phyloP scores from a whole-genome alignment of 169 alveolate species.

The Cryptosporidium sp. region DNA sequence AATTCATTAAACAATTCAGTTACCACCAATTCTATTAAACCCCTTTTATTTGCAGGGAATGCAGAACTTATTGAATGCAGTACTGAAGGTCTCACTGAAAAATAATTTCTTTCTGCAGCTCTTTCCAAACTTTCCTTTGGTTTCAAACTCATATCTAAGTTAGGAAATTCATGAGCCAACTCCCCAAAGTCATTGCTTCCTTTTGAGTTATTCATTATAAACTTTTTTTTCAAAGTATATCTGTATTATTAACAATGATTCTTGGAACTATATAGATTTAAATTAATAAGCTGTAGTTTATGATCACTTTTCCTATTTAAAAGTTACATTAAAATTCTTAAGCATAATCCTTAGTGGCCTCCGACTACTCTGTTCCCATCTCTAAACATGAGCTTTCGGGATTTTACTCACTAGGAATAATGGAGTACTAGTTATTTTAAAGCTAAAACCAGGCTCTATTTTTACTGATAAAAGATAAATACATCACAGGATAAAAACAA shows the following conservation, averaged over 20 bases:
- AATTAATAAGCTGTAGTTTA: neutral
- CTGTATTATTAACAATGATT: neutral
- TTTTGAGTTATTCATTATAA: neutral
- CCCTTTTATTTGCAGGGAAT: conserved; percentile 59
- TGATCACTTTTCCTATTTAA: neutral
- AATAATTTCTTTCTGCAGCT: neutral
- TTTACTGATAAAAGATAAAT: neutral
- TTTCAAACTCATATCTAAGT: neutral
- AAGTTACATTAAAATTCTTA: neutral
- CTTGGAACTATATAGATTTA: too few species aligned
- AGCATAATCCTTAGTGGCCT: neutral
- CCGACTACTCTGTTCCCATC: neutral
- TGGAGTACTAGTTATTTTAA: neutral
- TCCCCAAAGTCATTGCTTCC: conserved; percentile 4
- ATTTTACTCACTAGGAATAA: neutral
- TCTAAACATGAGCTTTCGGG: neutral
- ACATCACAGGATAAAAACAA: neutral
- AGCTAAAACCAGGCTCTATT: neutral
- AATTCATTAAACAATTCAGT: conserved; percentile 50
- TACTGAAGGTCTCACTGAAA: conserved; percentile 53
- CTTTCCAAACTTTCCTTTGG: neutral
- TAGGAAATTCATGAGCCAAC: neutral
- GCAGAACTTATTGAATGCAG: conserved; percentile 60
- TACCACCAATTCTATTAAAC: conserved; percentile 34
- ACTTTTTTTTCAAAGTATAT: neutral